Evolutionary conservation across 345 rosid genomes (phyloP), one percentile per base, ranked within the genome.

Genomic region (Eucalyptus globulus): DNA sequence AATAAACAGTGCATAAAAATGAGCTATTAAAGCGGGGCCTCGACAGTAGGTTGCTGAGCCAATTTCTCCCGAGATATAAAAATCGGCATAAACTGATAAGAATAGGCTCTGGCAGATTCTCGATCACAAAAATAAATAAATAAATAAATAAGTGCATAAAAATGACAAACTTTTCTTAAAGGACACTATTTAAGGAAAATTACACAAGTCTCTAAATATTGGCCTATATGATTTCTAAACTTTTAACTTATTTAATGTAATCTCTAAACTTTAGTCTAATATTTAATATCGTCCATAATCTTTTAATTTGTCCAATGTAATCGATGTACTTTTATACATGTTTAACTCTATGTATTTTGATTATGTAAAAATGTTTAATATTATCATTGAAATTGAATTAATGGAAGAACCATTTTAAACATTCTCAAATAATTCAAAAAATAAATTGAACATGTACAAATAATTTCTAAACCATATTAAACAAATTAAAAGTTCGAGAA

Each of bases 211-310:
- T 53, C 5, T 10, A 4, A 56, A 56, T 22, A 27, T 29, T 29
- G 31, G 7, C 4, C 4, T 3, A 62, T 13, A 6, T 12, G 4
- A 27, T 62, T 14, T 12, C 0, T 3, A 1, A 27, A 27, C 0
- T 27, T 62, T 62, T 62, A 62, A 62, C 3, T 62, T 12, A 12
- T 62, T 27, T 6, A 29, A 62, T 29, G 3, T 13, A 29, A 14
- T 27, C 2, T 15, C 1, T 29, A 27, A 29, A 62, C 4, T 29
- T 62, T 62, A 62, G 14, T 29, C 2, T 14, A 6, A 62, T 6
- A 6, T 27, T 14, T 11, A 29, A 13, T 24, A 27, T 26, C 0
- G n/a, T 58, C 15, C 29, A 11, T 58, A 3, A 58, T 26, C 0
- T 26, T 58, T 58, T 26, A 58, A 58, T 10, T 58, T 58, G 14